These are phyloP conservation scores for Alloteropsis angusta DNA, from an alignment of 202 grass and related monocot species.

Conservation along the genomic window DNA sequence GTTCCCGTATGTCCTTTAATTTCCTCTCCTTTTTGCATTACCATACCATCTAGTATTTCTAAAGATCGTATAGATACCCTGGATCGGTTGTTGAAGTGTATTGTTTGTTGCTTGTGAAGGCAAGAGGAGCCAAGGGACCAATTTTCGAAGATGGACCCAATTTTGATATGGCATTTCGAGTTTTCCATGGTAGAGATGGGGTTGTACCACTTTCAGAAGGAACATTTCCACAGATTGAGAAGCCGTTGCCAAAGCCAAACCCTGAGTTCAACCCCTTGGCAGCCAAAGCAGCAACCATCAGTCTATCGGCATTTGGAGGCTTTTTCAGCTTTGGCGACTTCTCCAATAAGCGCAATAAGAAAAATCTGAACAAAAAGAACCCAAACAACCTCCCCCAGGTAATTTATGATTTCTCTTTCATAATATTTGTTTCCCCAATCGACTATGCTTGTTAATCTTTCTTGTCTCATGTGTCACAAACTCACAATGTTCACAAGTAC, in stretches of 20 bases:
- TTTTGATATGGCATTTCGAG: slow-evolving; percentile 84
- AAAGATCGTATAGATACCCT: background rate
- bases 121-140: slow-evolving; percentile 73
- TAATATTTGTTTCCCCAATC: background rate
- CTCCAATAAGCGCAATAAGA: slow-evolving; percentile 56
- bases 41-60: background rate
- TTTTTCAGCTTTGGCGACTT: slow-evolving; percentile 68
- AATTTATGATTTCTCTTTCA: background rate
- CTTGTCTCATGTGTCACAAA: background rate
- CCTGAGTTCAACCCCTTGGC: slow-evolving; percentile 76
- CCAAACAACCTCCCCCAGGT: slow-evolving; percentile 55
- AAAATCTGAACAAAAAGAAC: slow-evolving; percentile 50
- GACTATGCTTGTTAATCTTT: background rate
- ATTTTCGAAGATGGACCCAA: slow-evolving; percentile 98
- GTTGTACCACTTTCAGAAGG: slow-evolving; percentile 78
- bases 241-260: slow-evolving; percentile 31
- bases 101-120: slow-evolving; percentile 36
- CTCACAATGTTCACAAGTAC: background rate
- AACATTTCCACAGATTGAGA: slow-evolving; percentile 41
- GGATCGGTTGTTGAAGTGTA: slow-evolving; percentile 2
- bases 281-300: slow-evolving; percentile 83
- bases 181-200: slow-evolving; percentile 90
- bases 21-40: background rate
- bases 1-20: slow-evolving; percentile 39
- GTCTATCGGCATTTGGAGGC: slow-evolving; percentile 75